Evolutionary conservation across 441 rosid species (phyloP), one percentile per base, ranked within the genome.

Genomic region (Manihot esculenta): DNA sequence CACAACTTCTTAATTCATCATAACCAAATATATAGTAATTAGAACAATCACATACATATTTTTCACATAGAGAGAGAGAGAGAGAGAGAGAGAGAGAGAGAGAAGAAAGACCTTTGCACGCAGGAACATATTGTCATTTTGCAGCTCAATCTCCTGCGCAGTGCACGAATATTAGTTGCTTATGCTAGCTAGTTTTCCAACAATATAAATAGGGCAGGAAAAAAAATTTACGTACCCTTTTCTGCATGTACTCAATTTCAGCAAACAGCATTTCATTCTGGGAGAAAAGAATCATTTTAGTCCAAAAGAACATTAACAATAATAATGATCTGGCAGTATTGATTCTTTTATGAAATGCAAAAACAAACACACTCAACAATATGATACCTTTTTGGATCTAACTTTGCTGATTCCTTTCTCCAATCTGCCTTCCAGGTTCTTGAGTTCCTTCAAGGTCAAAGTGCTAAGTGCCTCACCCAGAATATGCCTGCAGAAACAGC

Each of bases 231-330:
- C n/a, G n/a, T n/a, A 92, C 98, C 87, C 94, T 81, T 73, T 89
- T 90, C 80, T 90, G 93, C 98, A 90, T 90, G 79, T 82, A 86
- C 79, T 88, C 96, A 33, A 92, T 84, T 77, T 90, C 96, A 38
- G 92, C 90, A 21, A 87, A 76, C 54, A 92, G 75, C 80, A 85
- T 63, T 78, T 92, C 94, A 56, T 85, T 85, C 93, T 90, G 90
- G 63, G 0, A 74, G 17, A 45, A 73, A 23, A 12, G 44, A 24
- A 64, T 20, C 9, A 33, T 33, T 42, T 63, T 24, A 63, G 13
- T 51, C 42, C 9, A 62, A 50, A 24, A 26, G 33, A 13, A 48
- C n/a, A n/a, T n/a, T n/a, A n/a, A n/a, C n/a, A 30, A 7, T 11
- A 12, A 20, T 0, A 13, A 20, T 0, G 10, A 47, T 13, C 26